These are phyloP conservation scores for Cryptococcus hybrid DNA, from an alignment of 1,284 basidiomycete genomes.

Conservation along the genomic window DNA sequence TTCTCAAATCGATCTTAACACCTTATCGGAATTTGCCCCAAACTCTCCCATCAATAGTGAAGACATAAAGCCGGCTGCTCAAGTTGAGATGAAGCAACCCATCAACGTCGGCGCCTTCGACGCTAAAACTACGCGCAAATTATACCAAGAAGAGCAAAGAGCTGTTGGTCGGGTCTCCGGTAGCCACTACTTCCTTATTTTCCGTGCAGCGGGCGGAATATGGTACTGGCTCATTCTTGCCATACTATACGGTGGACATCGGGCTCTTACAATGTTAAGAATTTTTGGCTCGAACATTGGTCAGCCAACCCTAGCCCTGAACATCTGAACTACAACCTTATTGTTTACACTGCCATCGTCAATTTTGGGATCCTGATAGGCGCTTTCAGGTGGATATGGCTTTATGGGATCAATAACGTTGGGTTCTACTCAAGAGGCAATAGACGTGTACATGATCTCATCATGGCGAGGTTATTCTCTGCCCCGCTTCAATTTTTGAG, in stretches of 20 bases:
- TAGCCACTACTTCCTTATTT: constrained; percentile 40
- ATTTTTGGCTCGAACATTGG: constrained; percentile 39
- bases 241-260: constrained; percentile 25
- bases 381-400: constrained; percentile 44
- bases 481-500: constrained; percentile 75
- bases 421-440: constrained; percentile 62
- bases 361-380: constrained; percentile 19
- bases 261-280: constrained; percentile 21
- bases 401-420: constrained; percentile 41
- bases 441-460: constrained; percentile 61
- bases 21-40: not conserved
- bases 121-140: constrained; percentile 53
- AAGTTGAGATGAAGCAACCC: constrained; percentile 1
- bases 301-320: constrained; percentile 28
- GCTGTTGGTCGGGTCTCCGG: constrained; percentile 52
- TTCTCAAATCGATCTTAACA: constrained; percentile 1
- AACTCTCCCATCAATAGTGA: not conserved
- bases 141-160: constrained; percentile 73
- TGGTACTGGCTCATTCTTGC: constrained; percentile 46
- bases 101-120: not conserved
- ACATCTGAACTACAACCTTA: constrained; percentile 35
- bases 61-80: not conserved
- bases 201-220: constrained; percentile 43
- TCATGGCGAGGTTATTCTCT: constrained; percentile 59
- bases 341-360: constrained; percentile 27